Conservation (phyloP, 2,329 filamentous ascomycete genomes). For the Paraphoma sp. region DNA sequence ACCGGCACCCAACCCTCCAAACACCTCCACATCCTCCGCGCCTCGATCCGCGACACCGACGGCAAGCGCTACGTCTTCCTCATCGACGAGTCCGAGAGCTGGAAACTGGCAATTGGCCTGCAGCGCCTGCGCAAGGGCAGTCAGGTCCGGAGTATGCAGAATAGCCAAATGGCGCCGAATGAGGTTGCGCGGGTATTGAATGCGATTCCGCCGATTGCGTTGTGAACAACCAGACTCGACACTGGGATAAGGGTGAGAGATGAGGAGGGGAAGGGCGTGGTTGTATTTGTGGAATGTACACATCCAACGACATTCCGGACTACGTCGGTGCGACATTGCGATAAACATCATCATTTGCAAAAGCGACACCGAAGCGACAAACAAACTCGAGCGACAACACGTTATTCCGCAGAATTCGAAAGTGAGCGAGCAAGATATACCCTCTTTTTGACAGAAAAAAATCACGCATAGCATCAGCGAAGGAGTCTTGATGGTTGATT, state of each 20-base stretch:
- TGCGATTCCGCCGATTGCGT: conserved; percentile 30
- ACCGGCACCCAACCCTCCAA: conserved; percentile 54
- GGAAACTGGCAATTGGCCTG: conserved; percentile 67
- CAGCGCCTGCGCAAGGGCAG: conserved; percentile 63
- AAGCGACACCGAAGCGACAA: background rate
- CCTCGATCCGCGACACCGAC: conserved; percentile 64
- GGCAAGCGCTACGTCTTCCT: conserved; percentile 69
- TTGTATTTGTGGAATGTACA: background rate
- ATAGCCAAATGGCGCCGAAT: conserved; percentile 58
- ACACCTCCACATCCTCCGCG: conserved; percentile 62
- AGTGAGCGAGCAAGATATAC: conserved; percentile 14
- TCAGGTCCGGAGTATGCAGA: conserved; percentile 61
- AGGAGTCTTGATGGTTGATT: conserved; percentile 18
- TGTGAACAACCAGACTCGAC: background rate
- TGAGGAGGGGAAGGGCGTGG: too few relatives aligned
- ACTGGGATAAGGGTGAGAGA: too few relatives aligned
- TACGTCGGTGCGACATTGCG: background rate
- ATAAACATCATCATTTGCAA: background rate
- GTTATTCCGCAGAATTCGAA: too few relatives aligned
- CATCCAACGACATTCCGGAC: background rate
- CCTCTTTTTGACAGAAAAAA: conserved; percentile 6
- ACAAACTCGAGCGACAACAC: too few relatives aligned
- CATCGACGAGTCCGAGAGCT: conserved; percentile 64
- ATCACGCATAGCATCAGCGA: conserved; percentile 29
- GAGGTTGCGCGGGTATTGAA: conserved; percentile 51